Conservation (phyloP, 139 green algal species). For the Tetradesmus lagerheimii region DNA sequence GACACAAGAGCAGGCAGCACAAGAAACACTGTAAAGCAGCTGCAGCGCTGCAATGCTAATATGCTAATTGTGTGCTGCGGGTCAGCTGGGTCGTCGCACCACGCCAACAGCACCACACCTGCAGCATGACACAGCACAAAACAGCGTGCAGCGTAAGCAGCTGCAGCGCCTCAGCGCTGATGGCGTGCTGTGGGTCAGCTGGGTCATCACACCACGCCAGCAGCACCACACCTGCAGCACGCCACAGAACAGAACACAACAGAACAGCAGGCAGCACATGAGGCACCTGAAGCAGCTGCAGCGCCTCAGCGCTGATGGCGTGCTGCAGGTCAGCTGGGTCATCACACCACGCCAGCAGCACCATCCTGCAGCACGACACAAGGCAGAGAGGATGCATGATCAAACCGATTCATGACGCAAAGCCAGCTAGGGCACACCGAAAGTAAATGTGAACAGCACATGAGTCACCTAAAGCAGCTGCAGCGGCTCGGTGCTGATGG, state of each 20-base stretch:
- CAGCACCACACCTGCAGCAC: conserved; percentile 60
- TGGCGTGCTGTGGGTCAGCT: conserved; percentile 65
- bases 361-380: no score
- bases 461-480: no score
- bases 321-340: conserved; percentile 64
- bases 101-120: conserved; percentile 67
- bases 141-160: no score
- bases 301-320: not conserved
- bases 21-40: not conserved
- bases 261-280: not conserved
- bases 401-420: no score
- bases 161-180: conserved; percentile 45
- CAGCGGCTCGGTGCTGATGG: conserved; percentile 46
- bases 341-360: conserved; percentile 75
- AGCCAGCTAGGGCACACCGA: no score
- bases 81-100: conserved; percentile 70
- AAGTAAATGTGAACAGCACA: no score
- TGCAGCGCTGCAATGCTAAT: not conserved
- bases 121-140: no score
- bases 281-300: not conserved
- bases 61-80: conserved; percentile 53
- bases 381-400: no score
- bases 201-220: conserved; percentile 76
- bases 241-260: not conserved
- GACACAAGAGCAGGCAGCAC: not conserved